Evolutionary conservation across 1,139 yeast genomes (phyloP).

Genomic region (Geotrichum histeridarum): DNA sequence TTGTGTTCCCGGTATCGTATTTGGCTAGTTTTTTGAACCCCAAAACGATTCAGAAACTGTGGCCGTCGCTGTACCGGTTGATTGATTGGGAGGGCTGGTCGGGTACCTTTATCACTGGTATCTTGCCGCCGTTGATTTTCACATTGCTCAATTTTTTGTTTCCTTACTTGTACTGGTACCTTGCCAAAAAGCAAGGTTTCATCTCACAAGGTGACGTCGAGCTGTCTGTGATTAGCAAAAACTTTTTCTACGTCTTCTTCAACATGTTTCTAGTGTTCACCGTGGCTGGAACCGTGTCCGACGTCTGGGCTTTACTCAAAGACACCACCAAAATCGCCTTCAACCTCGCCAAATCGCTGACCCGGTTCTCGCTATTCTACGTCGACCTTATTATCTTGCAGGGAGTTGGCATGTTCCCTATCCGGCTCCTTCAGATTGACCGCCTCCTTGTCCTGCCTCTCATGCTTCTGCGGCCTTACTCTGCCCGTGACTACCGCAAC

Average conservation of each 20-base stretch:
- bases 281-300: slow-evolving; percentile 67
- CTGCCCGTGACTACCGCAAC: slow-evolving; percentile 65
- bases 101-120: slow-evolving; percentile 65
- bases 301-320: slow-evolving; percentile 59
- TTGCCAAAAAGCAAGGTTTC: slow-evolving; percentile 67
- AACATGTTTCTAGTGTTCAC: slow-evolving; percentile 81
- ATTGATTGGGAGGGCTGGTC: slow-evolving; percentile 54
- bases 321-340: slow-evolving; percentile 79
- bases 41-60: slow-evolving; percentile 60
- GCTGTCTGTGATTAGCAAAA: slow-evolving; percentile 71
- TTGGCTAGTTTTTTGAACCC: slow-evolving; percentile 67
- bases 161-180: slow-evolving; percentile 70
- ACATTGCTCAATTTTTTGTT: slow-evolving; percentile 65
- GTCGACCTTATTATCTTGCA: slow-evolving; percentile 77
- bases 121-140: slow-evolving; percentile 70
- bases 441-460: slow-evolving; percentile 58
- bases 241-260: slow-evolving; percentile 77
- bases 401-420: slow-evolving; percentile 81
- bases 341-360: slow-evolving; percentile 65
- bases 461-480: slow-evolving; percentile 52
- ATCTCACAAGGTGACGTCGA: slow-evolving; percentile 79
- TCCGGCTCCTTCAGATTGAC: slow-evolving; percentile 64
- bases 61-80: slow-evolving; percentile 68
- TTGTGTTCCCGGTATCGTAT: slow-evolving; percentile 69
- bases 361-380: slow-evolving; percentile 68